Base-by-base conservation (phyloP, 208 protist genomes). In the Acanthamoeba lenticulata region DNA sequence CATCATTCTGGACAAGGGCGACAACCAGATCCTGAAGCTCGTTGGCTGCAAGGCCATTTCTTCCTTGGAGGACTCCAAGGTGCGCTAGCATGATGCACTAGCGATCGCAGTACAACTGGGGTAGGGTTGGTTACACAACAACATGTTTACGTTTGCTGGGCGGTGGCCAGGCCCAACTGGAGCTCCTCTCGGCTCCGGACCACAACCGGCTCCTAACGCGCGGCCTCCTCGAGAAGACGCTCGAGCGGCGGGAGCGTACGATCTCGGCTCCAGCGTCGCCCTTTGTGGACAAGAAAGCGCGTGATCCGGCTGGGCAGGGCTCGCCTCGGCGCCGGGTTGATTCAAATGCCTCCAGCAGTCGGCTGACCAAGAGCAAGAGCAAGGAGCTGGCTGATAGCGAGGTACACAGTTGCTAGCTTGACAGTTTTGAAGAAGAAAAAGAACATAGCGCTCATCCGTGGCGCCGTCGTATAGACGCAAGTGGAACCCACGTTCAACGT, bases 41-140 rank as follows among this genome's bases (percentile, higher is more conserved):
- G 74, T 85, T 42, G 74, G 74, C 6, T 85, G 74, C 74, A 85
- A 85, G 38, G 74, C 74, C 11, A 36, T 85, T n/a, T 85, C 74
- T 32, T 85, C 74, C 7, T n/a, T 85, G 5, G 74, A 85, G 29
- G 74, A 85, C 5, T 85, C 74, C 74, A 85, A 85, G 44, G 74
- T 52, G 27, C 7, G 47, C 47, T 5, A n/a, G n/a, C n/a, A 52
- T 27, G 74, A 44, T 45, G 40, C 24, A 47, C 24, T 79, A 29
- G 69, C 69, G 36, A 24, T 32, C 69, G 13, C 69, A 15, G n/a
- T 29, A 21, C 69, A 32, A 79, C n/a, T 40, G 24, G 11, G 69
- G n/a, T n/a, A n/a, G n/a, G n/a, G n/a, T n/a, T n/a, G n/a, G n/a
- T n/a, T n/a, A n/a, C n/a, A n/a, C n/a, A n/a, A n/a, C n/a, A n/a